Base-by-base conservation (phyloP, 2,329 filamentous ascomycete species). In the Sporothrix inflata region DNA sequence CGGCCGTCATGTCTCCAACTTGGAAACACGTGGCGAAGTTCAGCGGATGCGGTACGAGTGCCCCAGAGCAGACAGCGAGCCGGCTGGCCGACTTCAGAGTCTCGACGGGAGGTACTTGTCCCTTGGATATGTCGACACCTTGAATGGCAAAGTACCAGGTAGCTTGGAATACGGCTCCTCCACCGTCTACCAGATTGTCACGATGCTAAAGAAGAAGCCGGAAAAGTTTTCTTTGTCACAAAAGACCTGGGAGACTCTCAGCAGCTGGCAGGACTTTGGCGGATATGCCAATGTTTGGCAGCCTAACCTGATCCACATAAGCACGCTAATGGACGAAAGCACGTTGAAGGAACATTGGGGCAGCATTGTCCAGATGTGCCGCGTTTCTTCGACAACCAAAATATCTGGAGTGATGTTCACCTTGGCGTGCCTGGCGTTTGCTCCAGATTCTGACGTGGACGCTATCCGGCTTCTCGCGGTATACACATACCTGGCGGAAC, bases 401-500 rank as follows among this genome's bases (percentile, higher is more conserved):
- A 3, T 12, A 2, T 14, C 42, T 4, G 38, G n/a, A 1, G 69
- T 78, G 1, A 77, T 78, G 74, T 79, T 79, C 60, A 72, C 77
- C n/a, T 40, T 79, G 0, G 76, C 74, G 0, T 47, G 75, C 6
- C 72, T 79, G 5, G 74, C 77, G 0, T 80, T 79, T 53, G 67
- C 77, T n/a, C 75, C 74, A 0, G 72, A 76, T 9, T 73, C 73
- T 0, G 76, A 77, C n/a, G 76, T 78, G 74, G 75, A 75, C 14
- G 66, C 78, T 1, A 71, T 79, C 4, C 76, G 75, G 12, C 75
- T 82, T 0, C 75, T 90, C 1, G 78, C 84, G 5, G 82, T 85
- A 0, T 88, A 85, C 75, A 79, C 80, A 0, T 75, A 84, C 0
- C 75, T 84, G 19, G 74, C 80, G 0, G 79, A 81, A 0, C 74